These are phyloP conservation scores for Ustilago nuda DNA, from an alignment of 1,284 basidiomycete genomes.

Conservation along the genomic window DNA sequence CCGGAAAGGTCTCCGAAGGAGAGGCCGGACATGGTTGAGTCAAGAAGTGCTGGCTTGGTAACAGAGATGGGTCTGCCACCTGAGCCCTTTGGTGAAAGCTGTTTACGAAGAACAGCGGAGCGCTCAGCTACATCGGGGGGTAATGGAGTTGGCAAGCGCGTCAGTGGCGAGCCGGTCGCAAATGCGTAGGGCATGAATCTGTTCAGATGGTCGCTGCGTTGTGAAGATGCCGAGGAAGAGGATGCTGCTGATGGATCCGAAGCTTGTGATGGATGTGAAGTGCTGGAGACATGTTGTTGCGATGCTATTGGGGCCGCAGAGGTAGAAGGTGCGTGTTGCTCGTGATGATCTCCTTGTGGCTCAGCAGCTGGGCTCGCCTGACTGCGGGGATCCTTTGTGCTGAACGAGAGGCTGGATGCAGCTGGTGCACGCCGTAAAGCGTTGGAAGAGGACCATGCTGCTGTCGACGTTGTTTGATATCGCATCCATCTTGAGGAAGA, in stretches of 20 bases:
- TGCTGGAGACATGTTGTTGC: slow-evolving; percentile 6
- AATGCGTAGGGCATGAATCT: slow-evolving; percentile 43
- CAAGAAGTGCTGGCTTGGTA: slow-evolving; percentile 8
- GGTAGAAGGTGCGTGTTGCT: slow-evolving; percentile 17
- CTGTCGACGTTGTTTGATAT: slow-evolving; percentile 1
- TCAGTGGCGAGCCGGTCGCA: slow-evolving; percentile 40
- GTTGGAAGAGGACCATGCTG: slow-evolving; percentile 8
- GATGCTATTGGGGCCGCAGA: slow-evolving; percentile 21
- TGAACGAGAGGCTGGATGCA: slow-evolving; percentile 15
- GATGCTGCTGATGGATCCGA: slow-evolving; percentile 10
- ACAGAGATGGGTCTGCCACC: slow-evolving; percentile 11
- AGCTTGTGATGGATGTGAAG: slow-evolving; percentile 7
- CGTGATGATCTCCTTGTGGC: slow-evolving; percentile 34
- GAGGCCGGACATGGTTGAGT: slow-evolving; percentile 22
- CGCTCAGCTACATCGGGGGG: slow-evolving; percentile 48
- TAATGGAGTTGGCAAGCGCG: slow-evolving; percentile 46
- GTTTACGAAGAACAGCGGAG: slow-evolving; percentile 27
- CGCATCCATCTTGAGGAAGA: slow-evolving; percentile 27
- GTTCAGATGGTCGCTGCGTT: slow-evolving; percentile 24
- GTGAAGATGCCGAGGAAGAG: slow-evolving; percentile 19
- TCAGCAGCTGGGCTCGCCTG: slow-evolving; percentile 45
- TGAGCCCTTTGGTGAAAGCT: slow-evolving; percentile 24
- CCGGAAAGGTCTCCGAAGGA: slow-evolving; percentile 48
- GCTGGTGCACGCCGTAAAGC: slow-evolving; percentile 4
- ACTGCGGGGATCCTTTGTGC: slow-evolving; percentile 28